phyloP scores from a whole-genome alignment of 2,329 filamentous ascomycete species.

The Stromatinia cepivora region DNA sequence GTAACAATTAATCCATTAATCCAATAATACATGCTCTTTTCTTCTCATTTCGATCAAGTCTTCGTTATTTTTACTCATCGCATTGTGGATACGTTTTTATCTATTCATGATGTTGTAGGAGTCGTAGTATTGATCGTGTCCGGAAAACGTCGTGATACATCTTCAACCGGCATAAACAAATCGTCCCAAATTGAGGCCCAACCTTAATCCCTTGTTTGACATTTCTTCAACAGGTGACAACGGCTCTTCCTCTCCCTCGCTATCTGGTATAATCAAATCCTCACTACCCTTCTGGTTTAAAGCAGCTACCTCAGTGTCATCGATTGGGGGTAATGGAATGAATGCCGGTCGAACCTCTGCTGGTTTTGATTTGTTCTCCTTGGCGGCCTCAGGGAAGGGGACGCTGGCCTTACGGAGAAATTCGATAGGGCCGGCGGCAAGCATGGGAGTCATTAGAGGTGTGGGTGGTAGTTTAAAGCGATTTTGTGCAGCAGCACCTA shows the following conservation, averaged over 20 bases:
- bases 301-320: constrained; percentile 32
- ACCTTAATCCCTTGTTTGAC: background rate
- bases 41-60: background rate
- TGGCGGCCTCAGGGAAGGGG: constrained; percentile 36
- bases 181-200: constrained; percentile 23
- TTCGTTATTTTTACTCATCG: background rate
- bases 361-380: constrained; percentile 1
- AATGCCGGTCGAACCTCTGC: constrained; percentile 41
- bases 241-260: constrained; percentile 45
- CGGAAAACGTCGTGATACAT: background rate
- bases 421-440: constrained; percentile 18
- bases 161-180: constrained; percentile 28
- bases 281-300: constrained; percentile 48
- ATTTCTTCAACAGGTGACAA: constrained; percentile 28
- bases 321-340: constrained; percentile 40
- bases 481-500: constrained; percentile 36
- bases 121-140: background rate
- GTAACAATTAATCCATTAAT: constrained; percentile 11
- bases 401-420: constrained; percentile 26
- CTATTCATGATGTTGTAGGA: background rate
- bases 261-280: constrained; percentile 52
- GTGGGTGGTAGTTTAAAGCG: constrained; percentile 33
- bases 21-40: background rate
- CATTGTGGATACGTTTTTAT: background rate
- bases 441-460: constrained; percentile 35